A percentile compares a stretch with the other conserved stretches of the same genome.
phyloP scores from a whole-genome alignment of 2,329 filamentous ascomycete genomes.

The Cordyceps javanica region DNA sequence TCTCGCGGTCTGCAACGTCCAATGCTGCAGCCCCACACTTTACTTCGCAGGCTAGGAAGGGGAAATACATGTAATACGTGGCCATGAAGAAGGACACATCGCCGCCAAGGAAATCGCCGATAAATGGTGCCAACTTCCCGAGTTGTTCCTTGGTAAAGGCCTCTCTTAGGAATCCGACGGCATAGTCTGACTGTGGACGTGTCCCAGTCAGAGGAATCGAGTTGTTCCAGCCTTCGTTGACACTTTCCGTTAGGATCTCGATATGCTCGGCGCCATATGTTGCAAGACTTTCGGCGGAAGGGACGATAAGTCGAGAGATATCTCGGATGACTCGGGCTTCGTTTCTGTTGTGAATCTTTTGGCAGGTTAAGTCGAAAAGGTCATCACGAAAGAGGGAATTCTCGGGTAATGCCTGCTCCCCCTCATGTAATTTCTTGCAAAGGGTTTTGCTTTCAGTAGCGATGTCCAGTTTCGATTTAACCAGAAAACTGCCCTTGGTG shows the following conservation, averaged over 20 bases:
- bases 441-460: neutral
- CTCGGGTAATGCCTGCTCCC: neutral
- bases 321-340: neutral
- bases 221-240: slow-evolving; percentile 35
- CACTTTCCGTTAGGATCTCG: slow-evolving; percentile 23
- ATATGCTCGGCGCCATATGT: neutral
- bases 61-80: slow-evolving; percentile 41
- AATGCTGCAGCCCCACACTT: slow-evolving; percentile 33
- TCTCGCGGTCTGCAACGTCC: slow-evolving; percentile 29
- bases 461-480: neutral
- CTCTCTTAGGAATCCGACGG: slow-evolving; percentile 30
- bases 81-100: slow-evolving; percentile 35
- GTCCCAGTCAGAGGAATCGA: slow-evolving; percentile 28
- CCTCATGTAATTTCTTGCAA: neutral
- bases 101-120: slow-evolving; percentile 24
- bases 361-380: neutral
- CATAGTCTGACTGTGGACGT: slow-evolving; percentile 36
- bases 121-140: slow-evolving; percentile 29
- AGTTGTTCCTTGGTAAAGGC: slow-evolving; percentile 37
- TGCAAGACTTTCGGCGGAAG: neutral
- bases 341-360: neutral
- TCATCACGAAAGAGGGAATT: neutral
- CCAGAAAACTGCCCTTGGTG: neutral
- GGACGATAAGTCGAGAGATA: neutral
- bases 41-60: slow-evolving; percentile 40